phyloP scores from a whole-genome alignment of 495 filamentous ascomycete species.

The Penicillium alfredii region DNA sequence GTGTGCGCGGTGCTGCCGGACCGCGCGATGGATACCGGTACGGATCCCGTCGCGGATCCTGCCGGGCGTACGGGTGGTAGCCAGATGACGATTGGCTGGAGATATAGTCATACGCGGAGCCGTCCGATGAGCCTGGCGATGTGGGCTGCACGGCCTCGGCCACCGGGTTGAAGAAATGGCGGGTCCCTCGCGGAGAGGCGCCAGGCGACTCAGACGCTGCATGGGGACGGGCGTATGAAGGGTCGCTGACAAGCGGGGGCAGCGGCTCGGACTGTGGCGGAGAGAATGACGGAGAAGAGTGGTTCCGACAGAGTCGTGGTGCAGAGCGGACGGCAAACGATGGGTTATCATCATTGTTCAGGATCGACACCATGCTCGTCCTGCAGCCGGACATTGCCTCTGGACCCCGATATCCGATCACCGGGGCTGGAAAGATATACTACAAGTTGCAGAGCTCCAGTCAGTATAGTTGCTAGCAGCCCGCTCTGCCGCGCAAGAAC shows the following conservation, averaged over 20 bases:
- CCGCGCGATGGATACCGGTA: constrained; percentile 16
- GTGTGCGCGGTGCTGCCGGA: constrained; percentile 17
- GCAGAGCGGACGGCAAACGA: constrained; percentile 44
- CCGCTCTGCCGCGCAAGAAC: constrained; percentile 5
- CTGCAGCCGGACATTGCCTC: constrained; percentile 33
- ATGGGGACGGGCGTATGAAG: constrained; percentile 18
- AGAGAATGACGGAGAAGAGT: constrained; percentile 26
- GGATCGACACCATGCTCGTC: constrained; percentile 41
- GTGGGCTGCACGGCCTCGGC: constrained; percentile 26
- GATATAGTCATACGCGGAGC: constrained; percentile 34
- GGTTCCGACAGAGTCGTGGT: constrained; percentile 26
- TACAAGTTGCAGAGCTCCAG: constrained; percentile 6
- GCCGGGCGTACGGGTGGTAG: constrained; percentile 26
- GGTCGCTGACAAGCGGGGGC: constrained; percentile 15
- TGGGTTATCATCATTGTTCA: constrained; percentile 47
- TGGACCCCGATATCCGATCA: constrained; percentile 13
- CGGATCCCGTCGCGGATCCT: constrained; percentile 16
- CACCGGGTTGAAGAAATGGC: constrained; percentile 26
- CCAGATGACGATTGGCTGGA: constrained; percentile 20
- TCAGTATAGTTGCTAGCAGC: constrained; percentile 11
- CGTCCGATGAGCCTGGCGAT: constrained; percentile 35
- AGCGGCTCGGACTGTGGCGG: constrained; percentile 24
- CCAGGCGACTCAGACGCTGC: constrained; percentile 26
- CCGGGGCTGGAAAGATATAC: constrained; percentile 20
- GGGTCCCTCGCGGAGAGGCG: constrained; percentile 19